Base-by-base conservation (phyloP, 2,329 filamentous ascomycete species). In the Diaporthe capsici region DNA sequence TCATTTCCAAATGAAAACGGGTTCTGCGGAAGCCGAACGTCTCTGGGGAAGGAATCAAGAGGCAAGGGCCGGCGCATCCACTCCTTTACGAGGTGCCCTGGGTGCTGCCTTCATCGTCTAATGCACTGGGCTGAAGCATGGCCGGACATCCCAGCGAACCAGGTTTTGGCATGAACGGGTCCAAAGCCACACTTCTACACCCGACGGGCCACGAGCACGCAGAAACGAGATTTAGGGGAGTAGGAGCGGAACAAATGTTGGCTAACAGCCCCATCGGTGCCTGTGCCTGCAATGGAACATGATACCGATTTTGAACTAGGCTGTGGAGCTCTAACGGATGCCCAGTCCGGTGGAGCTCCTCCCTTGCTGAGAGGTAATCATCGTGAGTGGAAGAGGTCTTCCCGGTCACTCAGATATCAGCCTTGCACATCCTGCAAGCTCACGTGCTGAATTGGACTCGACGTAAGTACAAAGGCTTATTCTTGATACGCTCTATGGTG, bases 221-320 rank as follows among this genome's bases (percentile, higher is more conserved):
- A 70, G 65, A 70, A 55, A 70, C 65, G 65, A 70, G 15, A 70
- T 70, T 70, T 34, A 70, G 65, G 49, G 65, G 65, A 42, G 49
- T 28, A 55, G 49, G 65, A 55, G 34, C 49, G 34, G 34, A 39
- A 51, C 13, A 42, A 55, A 22, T 20, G 34, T 53, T 42, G 65
- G 49, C 49, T 10, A 42, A 68, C n/a, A 37, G 65, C 31, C 47
- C 65, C 65, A 53, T 68, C 49, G 8, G 39, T n/a, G 49, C 31
- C 34, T 28, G n/a, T 47, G 47, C 65, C 65, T 39, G n/a, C 49
- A 70, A 55, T 70, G 47, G 65, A 55, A 70, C n/a, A 20, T 55
- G n/a, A 55, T 55, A 70, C 65, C 8, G 15, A 70, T 42, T 55
- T 44, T 39, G 65, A 39, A 39, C 31, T 55, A 31, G 17, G 9